Conservation (phyloP, 495 filamentous ascomycete genomes). For the Hyaloscypha hepaticicola region DNA sequence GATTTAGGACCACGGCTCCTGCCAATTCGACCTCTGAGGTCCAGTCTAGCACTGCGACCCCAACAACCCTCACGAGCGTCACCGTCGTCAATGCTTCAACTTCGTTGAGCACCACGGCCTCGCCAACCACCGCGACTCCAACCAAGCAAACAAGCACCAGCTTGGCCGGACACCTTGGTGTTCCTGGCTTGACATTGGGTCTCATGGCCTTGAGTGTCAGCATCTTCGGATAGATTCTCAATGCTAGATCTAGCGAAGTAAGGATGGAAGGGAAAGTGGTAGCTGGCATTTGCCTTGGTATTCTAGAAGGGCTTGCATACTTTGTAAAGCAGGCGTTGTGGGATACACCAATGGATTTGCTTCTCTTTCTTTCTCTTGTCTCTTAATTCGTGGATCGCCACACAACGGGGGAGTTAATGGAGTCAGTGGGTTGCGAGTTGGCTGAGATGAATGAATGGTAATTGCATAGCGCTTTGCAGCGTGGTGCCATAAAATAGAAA, state of each 20-base stretch:
- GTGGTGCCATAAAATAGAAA: neutral
- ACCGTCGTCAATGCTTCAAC: slow-evolving; percentile 21
- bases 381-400: neutral
- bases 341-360: slow-evolving; percentile 13
- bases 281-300: slow-evolving; percentile 1
- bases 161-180: slow-evolving; percentile 37
- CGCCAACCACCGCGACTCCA: slow-evolving; percentile 23
- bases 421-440: neutral
- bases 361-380: slow-evolving; percentile 3
- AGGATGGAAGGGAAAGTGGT: slow-evolving; percentile 5
- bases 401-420: neutral
- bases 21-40: neutral
- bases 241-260: neutral
- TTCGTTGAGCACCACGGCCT: slow-evolving; percentile 20
- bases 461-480: slow-evolving; percentile 1
- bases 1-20: too few species aligned
- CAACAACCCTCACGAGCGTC: slow-evolving; percentile 38
- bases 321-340: neutral
- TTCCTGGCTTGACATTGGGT: slow-evolving; percentile 43
- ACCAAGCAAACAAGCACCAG: slow-evolving; percentile 23
- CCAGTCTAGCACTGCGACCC: slow-evolving; percentile 39
- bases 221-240: slow-evolving; percentile 33
- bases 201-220: slow-evolving; percentile 42
- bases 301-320: slow-evolving; percentile 28
- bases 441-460: neutral